Base-by-base conservation (phyloP, 345 rosid species). In the Moringa oleifera region DNA sequence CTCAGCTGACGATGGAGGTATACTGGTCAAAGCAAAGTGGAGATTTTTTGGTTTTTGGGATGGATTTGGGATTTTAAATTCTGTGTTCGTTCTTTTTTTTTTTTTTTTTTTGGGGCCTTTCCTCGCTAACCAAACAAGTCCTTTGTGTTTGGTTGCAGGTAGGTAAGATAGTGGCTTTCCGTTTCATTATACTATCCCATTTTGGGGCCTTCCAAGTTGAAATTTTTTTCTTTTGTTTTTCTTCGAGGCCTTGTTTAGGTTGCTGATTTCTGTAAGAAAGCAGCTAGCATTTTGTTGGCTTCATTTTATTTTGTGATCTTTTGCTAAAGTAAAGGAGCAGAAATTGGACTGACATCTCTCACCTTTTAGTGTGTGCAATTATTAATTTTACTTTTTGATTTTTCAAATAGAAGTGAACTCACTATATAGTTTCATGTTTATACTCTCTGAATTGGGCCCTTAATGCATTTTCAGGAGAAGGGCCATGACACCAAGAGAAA, bases 91-190 rank as follows among this genome's bases (percentile, higher is more conserved):
- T 58, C 11, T 19, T 37, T 58, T 65, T 57, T 25, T 59, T 63
- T 16, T 33, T 4, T 4, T 33, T 33, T 33, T 33, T 11, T 11
- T 11, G 11, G 11, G 11, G 6, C 24, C 0, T 59, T 68, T 70
- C 52, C 71, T 68, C 37, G 37, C 51, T 19, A 64, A 56, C 62
- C 71, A 72, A 69, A 69, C 61, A 58, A 63, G 45, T 62, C 55
- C 61, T 67, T 64, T n/a, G 41, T 58, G 73, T 65, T 76, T 73
- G 73, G 77, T 73, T 20, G 51, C 63, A 68, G 80, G 70, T 76
- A 68, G 83, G 80, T 73, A 53, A 68, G 55, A 51, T 7, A 24
- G 70, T 55, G 68, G 54, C 61, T 70, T 60, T 68, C 11, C 11
- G 5, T 33, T 33, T 33, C 37, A 65, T 21, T 53, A n/a, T 16